Evolutionary conservation across 2,329 filamentous ascomycete species (phyloP), one percentile per base, ranked within the genome.

Genomic region (Botrytis paeoniae): DNA sequence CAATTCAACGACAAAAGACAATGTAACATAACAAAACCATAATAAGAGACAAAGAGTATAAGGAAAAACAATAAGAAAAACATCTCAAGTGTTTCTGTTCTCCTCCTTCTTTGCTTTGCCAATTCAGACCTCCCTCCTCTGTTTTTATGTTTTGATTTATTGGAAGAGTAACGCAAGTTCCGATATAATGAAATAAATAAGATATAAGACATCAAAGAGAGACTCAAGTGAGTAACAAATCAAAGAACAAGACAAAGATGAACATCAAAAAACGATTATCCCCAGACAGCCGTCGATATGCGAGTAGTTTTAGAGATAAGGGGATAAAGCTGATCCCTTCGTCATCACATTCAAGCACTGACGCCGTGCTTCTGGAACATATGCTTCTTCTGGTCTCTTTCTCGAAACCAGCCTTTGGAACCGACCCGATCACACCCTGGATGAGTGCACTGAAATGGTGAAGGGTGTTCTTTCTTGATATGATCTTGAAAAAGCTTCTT

Each of bases 311-410:
- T 16, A 35, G 14, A 3, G 18, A 4, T 35, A 18, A 32, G 12
- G 16, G 6, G 5, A 35, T 25, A 14, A 25, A 35, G 10, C 12
- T 10, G 20, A 35, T 9, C 3, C 20, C 2, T 16, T 18, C 29
- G 8, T n/a, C 41, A 7, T 25, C 45, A 7, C 10, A 29, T 35
- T 37, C 29, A 48, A 5, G 6, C 20, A 25, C 62, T 64, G 18
- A 64, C 45, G 9, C 41, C 62, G 8, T 64, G 62, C 20, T 64
- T 64, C 6, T 64, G 45, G 2, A 64, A 37, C 60, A 75, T 70
- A 45, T 77, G 76, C 73, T 75, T 77, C 29, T 70, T 35, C 75
- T 75, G 75, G 35, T 75, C 76, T 10, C 18, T 43, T 51, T 71
- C n/a, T n/a, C 74, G 68, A 29, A 70, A 57, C 74, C 75, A 77